These are phyloP conservation scores for Hebeloma cylindrosporum DNA, from an alignment of 768 basidiomycete genomes.

Conservation along the genomic window DNA sequence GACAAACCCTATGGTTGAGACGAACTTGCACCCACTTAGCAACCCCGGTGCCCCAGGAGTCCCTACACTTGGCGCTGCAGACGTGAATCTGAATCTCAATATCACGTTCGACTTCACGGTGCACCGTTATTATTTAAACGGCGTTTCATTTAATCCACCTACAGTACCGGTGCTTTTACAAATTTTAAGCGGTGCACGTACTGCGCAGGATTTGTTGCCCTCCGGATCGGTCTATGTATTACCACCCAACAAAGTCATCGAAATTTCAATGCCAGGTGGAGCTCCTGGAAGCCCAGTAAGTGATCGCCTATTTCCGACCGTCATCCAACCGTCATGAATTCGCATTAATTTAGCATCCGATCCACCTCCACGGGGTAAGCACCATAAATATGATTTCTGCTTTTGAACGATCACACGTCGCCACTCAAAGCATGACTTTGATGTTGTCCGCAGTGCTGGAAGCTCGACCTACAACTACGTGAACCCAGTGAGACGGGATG, in stretches of 20 bases:
- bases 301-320: background rate
- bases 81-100: slow-evolving; percentile 34
- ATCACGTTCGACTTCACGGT: slow-evolving; percentile 19
- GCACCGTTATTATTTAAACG: slow-evolving; percentile 23
- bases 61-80: slow-evolving; percentile 34
- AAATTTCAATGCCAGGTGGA: slow-evolving; percentile 44
- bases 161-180: slow-evolving; percentile 46
- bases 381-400: background rate
- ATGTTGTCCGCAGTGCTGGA: slow-evolving; percentile 42
- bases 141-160: slow-evolving; percentile 30
- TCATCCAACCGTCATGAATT: background rate
- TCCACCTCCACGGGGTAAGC: slow-evolving; percentile 44
- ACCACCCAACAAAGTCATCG: slow-evolving; percentile 44
- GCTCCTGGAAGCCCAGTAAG: slow-evolving; percentile 34
- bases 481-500: slow-evolving; percentile 49
- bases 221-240: slow-evolving; percentile 40
- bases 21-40: slow-evolving; percentile 30
- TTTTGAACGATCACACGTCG: background rate
- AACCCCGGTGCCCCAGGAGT: slow-evolving; percentile 31
- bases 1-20: slow-evolving; percentile 34
- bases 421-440: slow-evolving; percentile 31
- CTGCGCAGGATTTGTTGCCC: slow-evolving; percentile 35
- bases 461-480: slow-evolving; percentile 36
- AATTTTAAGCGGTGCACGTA: slow-evolving; percentile 38
- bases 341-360: slow-evolving; percentile 35